Percentiles rank a stretch among this genome's conserved stretches.
These are phyloP conservation scores for Fusarium tricinctum DNA, from an alignment of 2,329 filamentous ascomycete species.

Conservation along the genomic window DNA sequence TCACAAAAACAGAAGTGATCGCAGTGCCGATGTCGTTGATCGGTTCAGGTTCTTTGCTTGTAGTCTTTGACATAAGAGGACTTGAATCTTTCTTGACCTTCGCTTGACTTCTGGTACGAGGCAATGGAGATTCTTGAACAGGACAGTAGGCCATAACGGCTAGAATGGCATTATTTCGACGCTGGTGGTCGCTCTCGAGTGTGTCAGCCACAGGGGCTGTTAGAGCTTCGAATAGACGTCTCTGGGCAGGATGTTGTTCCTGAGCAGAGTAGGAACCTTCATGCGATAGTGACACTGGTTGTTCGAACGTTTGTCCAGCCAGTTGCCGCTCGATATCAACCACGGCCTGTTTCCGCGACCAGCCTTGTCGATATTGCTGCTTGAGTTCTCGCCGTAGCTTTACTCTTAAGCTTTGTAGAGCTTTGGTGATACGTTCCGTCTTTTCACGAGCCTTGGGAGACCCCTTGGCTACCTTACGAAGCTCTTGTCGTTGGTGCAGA, in stretches of 20 bases:
- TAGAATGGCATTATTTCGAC: slow-evolving; percentile 9
- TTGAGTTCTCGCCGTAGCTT: background rate
- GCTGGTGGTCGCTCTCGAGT: background rate
- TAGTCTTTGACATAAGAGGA: too few relatives aligned
- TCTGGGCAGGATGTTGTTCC: background rate
- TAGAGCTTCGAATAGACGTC: background rate
- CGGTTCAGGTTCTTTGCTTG: background rate
- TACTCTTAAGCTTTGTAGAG: background rate
- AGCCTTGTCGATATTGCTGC: background rate
- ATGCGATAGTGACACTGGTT: background rate
- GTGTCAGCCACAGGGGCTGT: background rate
- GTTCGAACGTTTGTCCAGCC: slow-evolving; percentile 2
- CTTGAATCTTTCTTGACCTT: background rate
- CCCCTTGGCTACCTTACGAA: background rate
- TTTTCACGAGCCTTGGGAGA: background rate
- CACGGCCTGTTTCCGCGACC: background rate
- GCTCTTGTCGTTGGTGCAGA: background rate
- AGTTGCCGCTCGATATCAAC: slow-evolving; percentile 3
- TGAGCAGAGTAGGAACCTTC: background rate
- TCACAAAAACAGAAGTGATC: slow-evolving; percentile 14
- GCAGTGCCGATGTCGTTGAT: background rate
- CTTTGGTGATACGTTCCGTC: background rate
- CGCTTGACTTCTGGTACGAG: background rate
- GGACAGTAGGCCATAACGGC: slow-evolving; percentile 15
- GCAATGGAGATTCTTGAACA: slow-evolving; percentile 1